These are phyloP conservation scores for Fusarium sp. DNA, from an alignment of 2,329 filamentous ascomycete genomes.

Conservation along the genomic window DNA sequence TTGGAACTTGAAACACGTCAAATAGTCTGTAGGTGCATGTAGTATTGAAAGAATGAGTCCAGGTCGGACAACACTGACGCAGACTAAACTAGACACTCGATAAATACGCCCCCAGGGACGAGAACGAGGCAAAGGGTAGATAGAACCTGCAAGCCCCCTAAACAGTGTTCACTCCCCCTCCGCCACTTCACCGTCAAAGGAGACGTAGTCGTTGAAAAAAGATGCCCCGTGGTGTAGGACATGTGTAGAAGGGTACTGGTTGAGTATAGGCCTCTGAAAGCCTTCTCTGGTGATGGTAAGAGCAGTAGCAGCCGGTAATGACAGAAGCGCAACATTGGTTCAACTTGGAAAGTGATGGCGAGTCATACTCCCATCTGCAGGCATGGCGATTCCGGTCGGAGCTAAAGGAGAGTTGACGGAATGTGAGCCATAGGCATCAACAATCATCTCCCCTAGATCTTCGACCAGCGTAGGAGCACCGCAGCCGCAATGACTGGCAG, in stretches of 20 bases:
- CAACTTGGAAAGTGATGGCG: neutral
- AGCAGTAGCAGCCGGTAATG: constrained; percentile 18
- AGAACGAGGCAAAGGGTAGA: constrained; percentile 6
- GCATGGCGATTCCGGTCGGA: neutral
- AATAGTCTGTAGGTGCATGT: neutral
- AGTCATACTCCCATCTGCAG: neutral
- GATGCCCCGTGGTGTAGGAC: constrained; percentile 3
- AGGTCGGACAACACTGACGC: neutral
- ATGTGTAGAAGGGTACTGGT: constrained; percentile 12
- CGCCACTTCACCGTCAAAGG: neutral
- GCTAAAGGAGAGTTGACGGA: constrained; percentile 12
- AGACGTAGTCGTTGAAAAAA: constrained; percentile 5
- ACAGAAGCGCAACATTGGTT: constrained; percentile 21
- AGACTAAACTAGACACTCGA: constrained; percentile 7
- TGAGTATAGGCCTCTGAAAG: constrained; percentile 2
- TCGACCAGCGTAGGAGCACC: constrained; percentile 43
- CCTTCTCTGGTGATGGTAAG: constrained; percentile 14
- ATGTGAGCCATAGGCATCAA: neutral
- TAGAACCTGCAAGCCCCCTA: constrained; percentile 10
- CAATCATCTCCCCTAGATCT: constrained; percentile 26
- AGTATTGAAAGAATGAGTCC: constrained; percentile 12
- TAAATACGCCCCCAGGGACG: constrained; percentile 9
- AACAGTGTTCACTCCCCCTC: constrained; percentile 2
- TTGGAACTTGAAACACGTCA: neutral
- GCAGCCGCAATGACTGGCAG: constrained; percentile 70